Conservation (phyloP, 225 moss, liverwort and hornwort genomes). For the Marchantia polymorpha region DNA sequence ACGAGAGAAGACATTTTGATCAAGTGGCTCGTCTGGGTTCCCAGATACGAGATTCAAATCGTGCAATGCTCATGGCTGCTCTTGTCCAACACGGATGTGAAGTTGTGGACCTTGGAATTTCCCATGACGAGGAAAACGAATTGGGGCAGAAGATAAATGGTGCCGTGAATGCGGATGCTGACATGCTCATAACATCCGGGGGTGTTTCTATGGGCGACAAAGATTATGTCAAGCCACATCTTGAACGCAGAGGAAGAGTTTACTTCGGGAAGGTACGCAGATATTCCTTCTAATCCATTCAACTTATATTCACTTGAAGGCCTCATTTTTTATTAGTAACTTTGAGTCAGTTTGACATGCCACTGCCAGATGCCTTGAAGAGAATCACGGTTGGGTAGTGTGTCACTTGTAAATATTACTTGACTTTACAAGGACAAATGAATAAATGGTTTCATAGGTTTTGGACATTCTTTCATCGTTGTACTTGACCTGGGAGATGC, state of each 20-base stretch:
- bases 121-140: conserved; percentile 57
- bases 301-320: neutral
- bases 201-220: conserved; percentile 98
- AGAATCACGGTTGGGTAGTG: neutral
- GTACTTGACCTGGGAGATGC: neutral
- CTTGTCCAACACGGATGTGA: conserved; percentile 66
- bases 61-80: conserved; percentile 90
- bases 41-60: conserved; percentile 98
- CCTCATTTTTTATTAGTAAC: neutral
- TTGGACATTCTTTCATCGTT: neutral
- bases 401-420: neutral
- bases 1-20: neutral
- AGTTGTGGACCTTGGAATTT: conserved; percentile 76
- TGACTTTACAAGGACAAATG: neutral
- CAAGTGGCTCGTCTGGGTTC: conserved; percentile 1
- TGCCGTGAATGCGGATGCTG: conserved; percentile 65
- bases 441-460: neutral
- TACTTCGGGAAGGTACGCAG: conserved; percentile 74
- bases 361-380: neutral
- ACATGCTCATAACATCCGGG: conserved; percentile 80
- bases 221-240: conserved; percentile 89
- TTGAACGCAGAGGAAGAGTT: conserved; percentile 72
- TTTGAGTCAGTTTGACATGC: neutral
- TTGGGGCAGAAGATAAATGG: conserved; percentile 57
- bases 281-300: neutral